Conservation (phyloP, 2,329 filamentous ascomycete species). For the Pestalotiopsis sp. region DNA sequence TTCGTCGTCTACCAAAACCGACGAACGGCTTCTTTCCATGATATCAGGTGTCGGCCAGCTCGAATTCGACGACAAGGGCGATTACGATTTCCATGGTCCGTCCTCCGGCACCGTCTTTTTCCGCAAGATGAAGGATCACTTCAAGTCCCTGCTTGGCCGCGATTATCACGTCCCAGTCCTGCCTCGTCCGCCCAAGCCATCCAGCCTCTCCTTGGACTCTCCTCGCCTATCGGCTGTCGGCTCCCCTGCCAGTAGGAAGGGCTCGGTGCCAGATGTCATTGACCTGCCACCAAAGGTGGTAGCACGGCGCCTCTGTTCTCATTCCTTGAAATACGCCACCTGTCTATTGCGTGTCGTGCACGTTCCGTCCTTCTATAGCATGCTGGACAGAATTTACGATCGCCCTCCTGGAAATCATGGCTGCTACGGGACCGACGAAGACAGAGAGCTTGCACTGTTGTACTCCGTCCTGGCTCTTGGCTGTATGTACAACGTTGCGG, state of each 20-base stretch:
- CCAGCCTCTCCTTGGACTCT: conserved; percentile 67
- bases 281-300: conserved; percentile 71
- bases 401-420: conserved; percentile 45
- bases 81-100: conserved; percentile 94
- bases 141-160: conserved; percentile 74
- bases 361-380: conserved; percentile 69
- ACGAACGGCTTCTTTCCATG: conserved; percentile 87
- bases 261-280: conserved; percentile 53
- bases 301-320: conserved; percentile 43
- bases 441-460: conserved; percentile 60
- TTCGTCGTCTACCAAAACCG: conserved; percentile 51
- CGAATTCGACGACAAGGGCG: conserved; percentile 86
- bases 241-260: conserved; percentile 60
- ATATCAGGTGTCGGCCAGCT: conserved; percentile 89
- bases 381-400: conserved; percentile 70
- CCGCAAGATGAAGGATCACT: conserved; percentile 82
- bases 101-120: conserved; percentile 92
- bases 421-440: conserved; percentile 57
- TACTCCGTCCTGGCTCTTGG: conserved; percentile 64
- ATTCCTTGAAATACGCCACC: conserved; percentile 42
- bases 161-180: conserved; percentile 63
- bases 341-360: conserved; percentile 63
- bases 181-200: conserved; percentile 50
- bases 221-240: conserved; percentile 64
- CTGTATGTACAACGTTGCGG: conserved; percentile 54